Conservation (phyloP, 441 rosid genomes). For the Aquilaria agallochum region DNA sequence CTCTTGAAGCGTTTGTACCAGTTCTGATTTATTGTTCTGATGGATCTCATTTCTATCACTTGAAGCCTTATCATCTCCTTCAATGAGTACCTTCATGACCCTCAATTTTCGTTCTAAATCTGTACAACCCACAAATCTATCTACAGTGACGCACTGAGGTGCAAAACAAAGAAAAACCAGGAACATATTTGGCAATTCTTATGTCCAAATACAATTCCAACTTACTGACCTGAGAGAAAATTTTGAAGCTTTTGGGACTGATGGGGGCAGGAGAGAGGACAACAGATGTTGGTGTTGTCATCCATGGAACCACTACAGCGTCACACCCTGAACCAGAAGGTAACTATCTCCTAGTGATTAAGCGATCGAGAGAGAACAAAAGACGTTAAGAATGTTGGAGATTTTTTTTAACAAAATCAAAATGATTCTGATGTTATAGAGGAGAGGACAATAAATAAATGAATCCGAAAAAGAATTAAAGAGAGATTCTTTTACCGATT, state of each 20-base stretch:
- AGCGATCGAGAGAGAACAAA: not conserved
- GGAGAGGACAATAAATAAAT: no score
- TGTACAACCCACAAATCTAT: constrained; percentile 13
- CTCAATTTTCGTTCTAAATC: constrained; percentile 33
- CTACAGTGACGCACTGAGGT: not conserved
- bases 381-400: constrained; percentile 1
- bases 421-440: no score
- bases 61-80: constrained; percentile 11
- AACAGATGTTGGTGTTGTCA: constrained; percentile 9
- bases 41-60: constrained; percentile 6
- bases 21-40: constrained; percentile 13
- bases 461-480: not conserved
- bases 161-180: not conserved
- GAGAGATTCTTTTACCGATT: constrained; percentile 9
- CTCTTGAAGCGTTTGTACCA: constrained; percentile 28
- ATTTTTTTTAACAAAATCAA: not conserved
- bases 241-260: constrained; percentile 27
- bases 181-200: not conserved
- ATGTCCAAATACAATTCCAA: not conserved
- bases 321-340: not conserved
- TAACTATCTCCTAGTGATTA: not conserved
- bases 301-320: constrained; percentile 19
- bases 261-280: constrained; percentile 4
- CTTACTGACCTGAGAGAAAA: constrained; percentile 29
- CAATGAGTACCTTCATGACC: constrained; percentile 24